Conservation (phyloP, 1,284 basidiomycete genomes). For the Pulveroboletus sp. region DNA sequence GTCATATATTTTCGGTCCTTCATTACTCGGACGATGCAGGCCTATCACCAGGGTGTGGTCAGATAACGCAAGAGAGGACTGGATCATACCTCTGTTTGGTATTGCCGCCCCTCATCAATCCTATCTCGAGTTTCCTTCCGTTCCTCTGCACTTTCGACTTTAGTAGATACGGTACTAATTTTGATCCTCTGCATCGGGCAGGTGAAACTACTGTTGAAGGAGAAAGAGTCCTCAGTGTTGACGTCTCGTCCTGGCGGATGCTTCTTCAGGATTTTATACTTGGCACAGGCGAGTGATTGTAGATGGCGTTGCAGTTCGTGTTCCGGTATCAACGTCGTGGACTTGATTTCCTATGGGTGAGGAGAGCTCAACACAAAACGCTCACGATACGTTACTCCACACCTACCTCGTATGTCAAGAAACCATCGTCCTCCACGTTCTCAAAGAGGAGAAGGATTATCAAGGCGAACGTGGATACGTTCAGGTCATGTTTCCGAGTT, state of each 20-base stretch:
- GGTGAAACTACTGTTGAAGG: conserved; percentile 85
- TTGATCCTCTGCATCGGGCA: conserved; percentile 89
- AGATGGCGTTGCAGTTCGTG: conserved; percentile 86
- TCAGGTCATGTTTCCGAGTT: conserved; percentile 82
- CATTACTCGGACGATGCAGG: conserved; percentile 97
- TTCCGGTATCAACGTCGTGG: conserved; percentile 76
- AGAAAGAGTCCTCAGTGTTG: conserved; percentile 75
- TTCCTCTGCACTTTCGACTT: conserved; percentile 86
- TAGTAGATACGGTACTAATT: conserved; percentile 87
- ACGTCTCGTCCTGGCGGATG: conserved; percentile 88
- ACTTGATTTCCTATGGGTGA: conserved; percentile 60
- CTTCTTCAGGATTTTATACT: conserved; percentile 92
- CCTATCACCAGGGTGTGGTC: conserved; percentile 48
- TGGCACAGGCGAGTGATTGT: conserved; percentile 97
- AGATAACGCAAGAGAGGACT: conserved; percentile 3
- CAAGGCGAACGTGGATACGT: conserved; percentile 89
- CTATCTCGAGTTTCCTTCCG: conserved; percentile 88
- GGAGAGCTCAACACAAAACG: neutral
- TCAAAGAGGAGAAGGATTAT: conserved; percentile 92
- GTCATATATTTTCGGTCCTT: conserved; percentile 91
- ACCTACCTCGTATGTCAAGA: conserved; percentile 69
- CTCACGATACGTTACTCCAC: conserved; percentile 11
- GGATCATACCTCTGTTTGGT: conserved; percentile 85
- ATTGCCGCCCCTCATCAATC: conserved; percentile 90
- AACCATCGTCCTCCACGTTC: conserved; percentile 64